phyloP scores from a whole-genome alignment of 2,329 filamentous ascomycete genomes.

The Biscogniauxia mediterranea region DNA sequence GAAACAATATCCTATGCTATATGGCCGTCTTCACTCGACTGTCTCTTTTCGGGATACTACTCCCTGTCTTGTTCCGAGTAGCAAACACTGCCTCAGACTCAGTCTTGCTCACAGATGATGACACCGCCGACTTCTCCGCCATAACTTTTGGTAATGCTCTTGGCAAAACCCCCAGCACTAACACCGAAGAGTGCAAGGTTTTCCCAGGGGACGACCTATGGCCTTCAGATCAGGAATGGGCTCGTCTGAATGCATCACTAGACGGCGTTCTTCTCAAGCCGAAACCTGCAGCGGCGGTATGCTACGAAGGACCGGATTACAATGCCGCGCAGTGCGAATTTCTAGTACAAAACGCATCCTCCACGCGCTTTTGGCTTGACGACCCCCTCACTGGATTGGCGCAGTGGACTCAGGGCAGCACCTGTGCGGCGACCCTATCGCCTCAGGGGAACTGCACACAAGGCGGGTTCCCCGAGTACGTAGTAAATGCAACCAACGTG shows the following conservation, averaged over 20 bases:
- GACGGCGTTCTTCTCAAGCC: constrained; percentile 32
- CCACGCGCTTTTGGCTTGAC: constrained; percentile 32
- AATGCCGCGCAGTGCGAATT: constrained; percentile 27
- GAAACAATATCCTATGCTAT: not conserved
- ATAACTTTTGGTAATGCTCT: constrained; percentile 21
- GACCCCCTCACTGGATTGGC: constrained; percentile 33
- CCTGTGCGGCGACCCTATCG: constrained; percentile 27
- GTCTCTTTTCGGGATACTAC: constrained; percentile 2
- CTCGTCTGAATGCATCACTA: constrained; percentile 26
- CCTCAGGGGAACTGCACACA: constrained; percentile 32
- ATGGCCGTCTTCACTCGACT: not conserved
- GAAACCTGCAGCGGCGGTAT: constrained; percentile 29
- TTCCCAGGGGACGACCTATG: constrained; percentile 27
- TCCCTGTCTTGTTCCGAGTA: constrained; percentile 4
- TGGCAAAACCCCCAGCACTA: not conserved
- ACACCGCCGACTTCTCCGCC: constrained; percentile 18
- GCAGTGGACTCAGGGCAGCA: constrained; percentile 35
- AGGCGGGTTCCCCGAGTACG: constrained; percentile 36
- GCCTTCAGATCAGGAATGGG: constrained; percentile 28
- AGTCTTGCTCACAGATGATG: constrained; percentile 14
- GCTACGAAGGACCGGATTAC: constrained; percentile 29
- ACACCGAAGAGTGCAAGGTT: constrained; percentile 19
- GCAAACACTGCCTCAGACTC: constrained; percentile 11
- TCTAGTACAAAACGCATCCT: constrained; percentile 22
- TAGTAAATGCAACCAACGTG: constrained; percentile 37